Percentiles rank a stretch among this genome's conserved stretches.
Conservation (phyloP, 257 asterid species). For the Henckelia pumila region DNA sequence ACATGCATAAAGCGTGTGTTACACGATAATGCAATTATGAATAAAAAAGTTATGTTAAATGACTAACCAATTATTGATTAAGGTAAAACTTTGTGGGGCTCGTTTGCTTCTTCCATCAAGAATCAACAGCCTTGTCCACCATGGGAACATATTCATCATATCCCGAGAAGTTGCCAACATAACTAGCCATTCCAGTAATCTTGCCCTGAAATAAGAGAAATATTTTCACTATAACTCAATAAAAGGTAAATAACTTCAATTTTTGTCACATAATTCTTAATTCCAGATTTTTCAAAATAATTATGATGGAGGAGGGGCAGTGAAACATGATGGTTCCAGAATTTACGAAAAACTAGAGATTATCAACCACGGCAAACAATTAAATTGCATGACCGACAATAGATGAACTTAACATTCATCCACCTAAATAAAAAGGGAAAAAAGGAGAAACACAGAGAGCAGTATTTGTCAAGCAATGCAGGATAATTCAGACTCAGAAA, state of each 20-base stretch:
- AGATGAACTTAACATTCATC: constrained; percentile 4
- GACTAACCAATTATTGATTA: neutral
- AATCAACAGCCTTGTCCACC: constrained; percentile 84
- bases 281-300: neutral
- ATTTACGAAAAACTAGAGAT: no score
- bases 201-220: constrained; percentile 45
- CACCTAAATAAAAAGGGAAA: constrained; percentile 13
- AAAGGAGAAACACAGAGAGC: neutral
- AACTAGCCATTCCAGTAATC: constrained; percentile 46
- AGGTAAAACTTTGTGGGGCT: constrained; percentile 29
- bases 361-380: no score
- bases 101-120: constrained; percentile 56
- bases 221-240: constrained; percentile 17
- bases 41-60: neutral
- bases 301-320: neutral
- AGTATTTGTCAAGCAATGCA: neutral
- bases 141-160: constrained; percentile 78
- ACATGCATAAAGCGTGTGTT: neutral
- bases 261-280: no score
- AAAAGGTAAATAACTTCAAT: constrained; percentile 4
- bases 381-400: neutral
- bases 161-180: constrained; percentile 47
- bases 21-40: neutral
- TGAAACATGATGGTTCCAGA: neutral
- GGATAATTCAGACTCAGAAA: neutral